These are phyloP conservation scores for Phoenix dactylifera DNA, from an alignment of 176 grass and related monocot species.

Conservation along the genomic window DNA sequence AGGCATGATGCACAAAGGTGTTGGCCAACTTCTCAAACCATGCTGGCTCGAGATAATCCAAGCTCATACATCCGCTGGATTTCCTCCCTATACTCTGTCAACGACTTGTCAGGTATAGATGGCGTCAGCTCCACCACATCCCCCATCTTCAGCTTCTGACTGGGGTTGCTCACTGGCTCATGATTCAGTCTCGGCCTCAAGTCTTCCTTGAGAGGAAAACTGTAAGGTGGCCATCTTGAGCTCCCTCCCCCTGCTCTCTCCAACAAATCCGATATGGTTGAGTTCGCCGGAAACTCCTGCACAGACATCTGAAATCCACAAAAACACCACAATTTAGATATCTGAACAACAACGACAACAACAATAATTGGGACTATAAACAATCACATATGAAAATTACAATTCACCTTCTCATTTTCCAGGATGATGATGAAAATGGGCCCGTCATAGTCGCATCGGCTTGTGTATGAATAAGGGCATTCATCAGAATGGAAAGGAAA, in stretches of 20 bases:
- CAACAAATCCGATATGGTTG: slow-evolving; percentile 54
- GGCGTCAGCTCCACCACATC: slow-evolving; percentile 81
- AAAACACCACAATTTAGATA: slow-evolving; percentile 2
- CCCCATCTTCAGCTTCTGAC: slow-evolving; percentile 65
- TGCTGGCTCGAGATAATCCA: slow-evolving; percentile 35
- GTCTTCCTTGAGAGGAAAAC: slow-evolving; percentile 69
- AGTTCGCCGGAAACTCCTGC: slow-evolving; percentile 64
- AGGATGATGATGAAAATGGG: slow-evolving; percentile 76
- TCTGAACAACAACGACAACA: not conserved
- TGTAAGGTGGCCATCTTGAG: slow-evolving; percentile 52
- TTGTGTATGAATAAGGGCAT: slow-evolving; percentile 66
- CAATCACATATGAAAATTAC: not conserved
- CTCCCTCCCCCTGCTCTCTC: slow-evolving; percentile 48
- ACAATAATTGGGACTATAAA: not conserved
- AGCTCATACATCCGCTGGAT: slow-evolving; percentile 93
- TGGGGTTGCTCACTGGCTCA: slow-evolving; percentile 40
- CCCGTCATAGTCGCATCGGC: slow-evolving; percentile 47
- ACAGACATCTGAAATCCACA: slow-evolving; percentile 72
- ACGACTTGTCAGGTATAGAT: slow-evolving; percentile 53
- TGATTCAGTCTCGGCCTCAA: slow-evolving; percentile 68
- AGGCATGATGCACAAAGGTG: not conserved
- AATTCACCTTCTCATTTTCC: slow-evolving; percentile 78
- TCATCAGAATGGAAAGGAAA: slow-evolving; percentile 78
- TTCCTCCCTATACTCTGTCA: slow-evolving; percentile 73
- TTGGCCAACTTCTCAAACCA: slow-evolving; percentile 25